Evolutionary conservation across 805 yeast genomes (phyloP).

Genomic region (Candida suzukii): DNA sequence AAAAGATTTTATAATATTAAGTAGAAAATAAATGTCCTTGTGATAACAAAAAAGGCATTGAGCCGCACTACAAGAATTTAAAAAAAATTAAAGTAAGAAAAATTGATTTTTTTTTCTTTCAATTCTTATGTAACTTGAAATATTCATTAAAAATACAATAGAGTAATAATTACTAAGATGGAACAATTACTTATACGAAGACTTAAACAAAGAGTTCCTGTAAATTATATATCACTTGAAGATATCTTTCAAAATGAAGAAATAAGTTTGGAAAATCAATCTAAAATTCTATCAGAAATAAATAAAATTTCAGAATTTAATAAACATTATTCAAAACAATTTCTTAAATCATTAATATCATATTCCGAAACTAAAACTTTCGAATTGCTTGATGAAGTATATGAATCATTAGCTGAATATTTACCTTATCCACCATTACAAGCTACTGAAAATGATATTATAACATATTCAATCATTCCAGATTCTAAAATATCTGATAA

Average conservation of each 20-base stretch:
- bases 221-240: conserved; percentile 7
- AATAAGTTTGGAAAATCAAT: conserved; percentile 14
- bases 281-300: conserved; percentile 14
- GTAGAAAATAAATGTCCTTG: no score
- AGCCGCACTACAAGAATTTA: conserved; percentile 10
- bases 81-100: no score
- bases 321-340: conserved; percentile 42
- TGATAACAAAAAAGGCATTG: not conserved
- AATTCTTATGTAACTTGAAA: no score
- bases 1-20: not conserved
- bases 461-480: conserved; percentile 27
- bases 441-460: conserved; percentile 32
- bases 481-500: not conserved
- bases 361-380: conserved; percentile 22
- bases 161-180: not conserved
- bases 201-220: conserved; percentile 25
- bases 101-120: no score
- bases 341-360: conserved; percentile 36
- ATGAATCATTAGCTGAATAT: conserved; percentile 32
- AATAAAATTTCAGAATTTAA: conserved; percentile 28
- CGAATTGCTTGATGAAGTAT: conserved; percentile 34
- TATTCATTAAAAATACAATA: no score
- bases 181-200: conserved; percentile 11
- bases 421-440: conserved; percentile 25
- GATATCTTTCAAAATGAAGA: not conserved